These are phyloP conservation scores for Tagetes patula DNA, from an alignment of 129 eudicot species.

Conservation along the genomic window DNA sequence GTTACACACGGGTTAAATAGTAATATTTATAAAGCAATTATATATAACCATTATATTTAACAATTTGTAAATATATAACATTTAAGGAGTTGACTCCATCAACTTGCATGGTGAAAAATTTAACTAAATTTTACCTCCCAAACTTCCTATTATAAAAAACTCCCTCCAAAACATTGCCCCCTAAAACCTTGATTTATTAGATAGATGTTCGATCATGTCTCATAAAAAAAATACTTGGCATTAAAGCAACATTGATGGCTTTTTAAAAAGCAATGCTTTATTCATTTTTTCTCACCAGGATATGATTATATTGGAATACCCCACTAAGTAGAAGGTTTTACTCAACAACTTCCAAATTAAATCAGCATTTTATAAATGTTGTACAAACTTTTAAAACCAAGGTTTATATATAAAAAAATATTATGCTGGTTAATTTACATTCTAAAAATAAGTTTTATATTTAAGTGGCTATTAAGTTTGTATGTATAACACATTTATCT, in stretches of 20 bases:
- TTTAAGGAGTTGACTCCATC: no score
- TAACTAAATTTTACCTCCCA: no score
- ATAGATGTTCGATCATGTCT: no score
- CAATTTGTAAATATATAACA: no score
- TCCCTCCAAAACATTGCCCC: no score
- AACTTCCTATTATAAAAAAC: no score
- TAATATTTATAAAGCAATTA: no score
- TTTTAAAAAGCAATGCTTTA: constrained; percentile 3
- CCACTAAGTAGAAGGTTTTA: not conserved
- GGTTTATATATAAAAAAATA: not conserved
- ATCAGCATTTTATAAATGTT: not conserved
- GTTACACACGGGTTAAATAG: no score
- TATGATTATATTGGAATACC: not conserved
- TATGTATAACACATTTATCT: not conserved
- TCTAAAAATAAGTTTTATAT: not conserved
- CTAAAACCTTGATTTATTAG: no score
- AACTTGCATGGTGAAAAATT: no score
- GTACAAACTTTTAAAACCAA: not conserved
- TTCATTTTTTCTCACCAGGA: constrained; percentile 1
- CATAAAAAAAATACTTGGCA: not conserved
- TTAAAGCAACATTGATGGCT: constrained; percentile 5
- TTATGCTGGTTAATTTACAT: no score
- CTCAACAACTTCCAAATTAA: not conserved
- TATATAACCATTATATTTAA: no score
- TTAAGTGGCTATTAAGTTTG: not conserved